Conservation (phyloP, 768 basidiomycete genomes). For the Macrolepiota dolichaula region DNA sequence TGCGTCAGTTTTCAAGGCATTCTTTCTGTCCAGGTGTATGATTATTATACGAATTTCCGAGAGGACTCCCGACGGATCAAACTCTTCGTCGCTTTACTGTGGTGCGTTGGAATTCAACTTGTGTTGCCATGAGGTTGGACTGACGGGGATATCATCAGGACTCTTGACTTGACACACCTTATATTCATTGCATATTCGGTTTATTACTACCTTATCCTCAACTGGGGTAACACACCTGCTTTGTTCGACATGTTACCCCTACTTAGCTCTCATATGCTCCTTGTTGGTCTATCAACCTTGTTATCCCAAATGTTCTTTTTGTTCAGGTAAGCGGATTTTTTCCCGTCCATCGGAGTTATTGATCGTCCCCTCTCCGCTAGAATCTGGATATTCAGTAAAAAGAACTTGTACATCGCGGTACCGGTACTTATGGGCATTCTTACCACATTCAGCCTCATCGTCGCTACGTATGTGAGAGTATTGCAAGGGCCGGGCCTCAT, state of each 20-base stretch:
- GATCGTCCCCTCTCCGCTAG: background rate
- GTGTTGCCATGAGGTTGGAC: background rate
- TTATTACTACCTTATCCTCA: slow-evolving; percentile 19
- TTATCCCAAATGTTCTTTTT: slow-evolving; percentile 17
- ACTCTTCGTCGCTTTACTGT: slow-evolving; percentile 10
- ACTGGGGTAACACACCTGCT: slow-evolving; percentile 13
- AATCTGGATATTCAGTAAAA: slow-evolving; percentile 15
- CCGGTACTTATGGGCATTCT: slow-evolving; percentile 6
- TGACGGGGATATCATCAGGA: slow-evolving; percentile 5
- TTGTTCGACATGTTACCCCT: slow-evolving; percentile 7
- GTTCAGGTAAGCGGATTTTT: slow-evolving; percentile 6
- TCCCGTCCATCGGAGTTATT: background rate
- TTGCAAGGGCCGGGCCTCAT: background rate
- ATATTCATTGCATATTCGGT: slow-evolving; percentile 15
- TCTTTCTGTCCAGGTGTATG: slow-evolving; percentile 18
- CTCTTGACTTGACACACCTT: slow-evolving; percentile 17
- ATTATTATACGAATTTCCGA: slow-evolving; percentile 17
- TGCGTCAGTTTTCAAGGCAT: slow-evolving; percentile 18
- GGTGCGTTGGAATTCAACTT: background rate
- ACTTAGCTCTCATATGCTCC: slow-evolving; percentile 14
- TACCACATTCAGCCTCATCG: slow-evolving; percentile 5
- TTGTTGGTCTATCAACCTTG: slow-evolving; percentile 13
- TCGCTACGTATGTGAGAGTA: background rate
- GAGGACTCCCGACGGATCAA: slow-evolving; percentile 15
- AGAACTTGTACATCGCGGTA: slow-evolving; percentile 2